Base-by-base conservation (phyloP, 1,284 basidiomycete species). In the Cutaneotrichosporon sp. region DNA sequence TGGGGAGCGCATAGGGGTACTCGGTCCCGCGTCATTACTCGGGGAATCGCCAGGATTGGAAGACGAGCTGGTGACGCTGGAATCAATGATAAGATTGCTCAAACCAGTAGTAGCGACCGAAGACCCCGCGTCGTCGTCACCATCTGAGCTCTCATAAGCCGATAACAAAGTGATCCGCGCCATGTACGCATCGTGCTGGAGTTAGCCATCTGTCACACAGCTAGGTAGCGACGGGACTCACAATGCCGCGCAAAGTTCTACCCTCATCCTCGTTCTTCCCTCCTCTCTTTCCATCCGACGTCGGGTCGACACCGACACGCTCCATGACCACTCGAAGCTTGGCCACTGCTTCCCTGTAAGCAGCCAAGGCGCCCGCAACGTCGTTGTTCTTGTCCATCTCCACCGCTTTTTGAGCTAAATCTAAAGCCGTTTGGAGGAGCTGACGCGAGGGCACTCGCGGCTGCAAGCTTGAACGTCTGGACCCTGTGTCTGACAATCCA, bases 381-480 rank as follows among this genome's bases (percentile, higher is more conserved):
- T 74, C 72, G 49, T 75, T 75, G 21, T 60, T 65, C 53, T 70
- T 68, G 57, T 77, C 75, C 65, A 72, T 69, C 57, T 74, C 72
- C n/a, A 77, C 75, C 0, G 75, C 75, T 33, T 61, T 58, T 41
- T 77, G 74, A 0, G 75, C 75, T 14, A 77, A 67, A 54, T 75
- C 70, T 22, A 77, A 62, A 1, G 75, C 75, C 2, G 68, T 61
- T 55, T 75, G 74, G 1, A 77, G 57, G 13, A 77, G 58, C 42
- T 72, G 69, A 8, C 71, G 59, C 0, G 72, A 74, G 1, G 75
- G 69, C 8, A 71, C 65, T 8, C 74, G 61, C 17, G 61, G 58
- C 34, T 55, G 51, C 45, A 55, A 26, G 38, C 57, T 59, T 4
- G 57, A 59, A 3, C 54, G 30, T 12, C 42, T 42, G 2, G 57